Evolutionary conservation across 2,329 filamentous ascomycete species (phyloP).

Genomic region (Microsporum canis): DNA sequence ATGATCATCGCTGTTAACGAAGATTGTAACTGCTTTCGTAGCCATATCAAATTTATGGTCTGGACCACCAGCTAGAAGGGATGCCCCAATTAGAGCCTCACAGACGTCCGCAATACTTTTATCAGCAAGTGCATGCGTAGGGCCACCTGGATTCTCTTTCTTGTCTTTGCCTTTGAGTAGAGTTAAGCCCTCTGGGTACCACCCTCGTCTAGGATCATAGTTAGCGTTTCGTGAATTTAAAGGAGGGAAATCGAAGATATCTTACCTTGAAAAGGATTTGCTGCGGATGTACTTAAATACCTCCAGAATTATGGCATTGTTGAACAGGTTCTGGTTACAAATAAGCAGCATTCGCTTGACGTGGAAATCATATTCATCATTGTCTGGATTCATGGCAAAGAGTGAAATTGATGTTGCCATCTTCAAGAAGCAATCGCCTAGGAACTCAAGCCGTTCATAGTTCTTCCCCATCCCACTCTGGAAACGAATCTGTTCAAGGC

Average conservation of each 20-base stretch:
- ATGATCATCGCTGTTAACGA: slow-evolving; percentile 62
- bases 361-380: slow-evolving; percentile 78
- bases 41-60: slow-evolving; percentile 46
- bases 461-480: slow-evolving; percentile 84
- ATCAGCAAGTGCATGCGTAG: slow-evolving; percentile 60
- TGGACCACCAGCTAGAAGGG: slow-evolving; percentile 48
- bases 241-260: not conserved
- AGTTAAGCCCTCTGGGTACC: slow-evolving; percentile 75
- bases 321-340: slow-evolving; percentile 82
- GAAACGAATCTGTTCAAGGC: slow-evolving; percentile 56
- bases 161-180: slow-evolving; percentile 60
- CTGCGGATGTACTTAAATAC: slow-evolving; percentile 70
- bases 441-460: slow-evolving; percentile 86
- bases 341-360: slow-evolving; percentile 82
- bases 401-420: slow-evolving; percentile 87
- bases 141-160: slow-evolving; percentile 33
- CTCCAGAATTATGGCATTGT: slow-evolving; percentile 55
- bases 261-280: slow-evolving; percentile 60
- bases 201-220: slow-evolving; percentile 47
- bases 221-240: not conserved
- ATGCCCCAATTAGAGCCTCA: slow-evolving; percentile 85
- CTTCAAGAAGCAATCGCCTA: slow-evolving; percentile 90
- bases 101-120: slow-evolving; percentile 93
- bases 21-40: slow-evolving; percentile 43
- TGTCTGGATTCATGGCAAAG: slow-evolving; percentile 62